Conservation (phyloP, 2,329 filamentous ascomycete genomes). For the Xylaria polymorpha region DNA sequence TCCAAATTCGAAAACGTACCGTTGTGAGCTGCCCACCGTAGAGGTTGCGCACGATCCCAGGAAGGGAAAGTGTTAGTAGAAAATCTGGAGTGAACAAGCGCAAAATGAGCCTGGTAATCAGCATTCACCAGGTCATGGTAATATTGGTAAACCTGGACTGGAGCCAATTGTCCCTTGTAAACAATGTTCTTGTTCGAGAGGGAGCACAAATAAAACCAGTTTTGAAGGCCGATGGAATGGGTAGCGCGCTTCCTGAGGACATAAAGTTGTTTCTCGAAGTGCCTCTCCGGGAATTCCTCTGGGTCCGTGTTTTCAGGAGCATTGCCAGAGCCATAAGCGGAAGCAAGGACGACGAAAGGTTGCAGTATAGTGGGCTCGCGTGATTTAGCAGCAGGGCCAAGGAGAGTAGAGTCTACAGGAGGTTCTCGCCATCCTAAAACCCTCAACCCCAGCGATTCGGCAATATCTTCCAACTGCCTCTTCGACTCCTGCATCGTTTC, state of each 20-base stretch:
- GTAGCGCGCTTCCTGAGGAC: slow-evolving; percentile 94
- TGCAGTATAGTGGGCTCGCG: slow-evolving; percentile 95
- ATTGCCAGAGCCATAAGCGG: slow-evolving; percentile 84
- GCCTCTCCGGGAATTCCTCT: slow-evolving; percentile 82
- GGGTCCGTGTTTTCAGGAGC: slow-evolving; percentile 82
- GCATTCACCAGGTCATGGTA: slow-evolving; percentile 97
- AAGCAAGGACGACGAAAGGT: slow-evolving; percentile 90
- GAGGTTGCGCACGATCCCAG: slow-evolving; percentile 95
- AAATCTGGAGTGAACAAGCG: slow-evolving; percentile 95
- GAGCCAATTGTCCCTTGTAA: slow-evolving; percentile 96
- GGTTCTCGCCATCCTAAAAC: slow-evolving; percentile 97
- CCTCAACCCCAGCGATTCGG: slow-evolving; percentile 85
- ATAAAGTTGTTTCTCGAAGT: slow-evolving; percentile 94
- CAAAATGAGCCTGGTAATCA: slow-evolving; percentile 97
- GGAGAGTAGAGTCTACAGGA: slow-evolving; percentile 89
- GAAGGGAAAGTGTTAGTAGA: slow-evolving; percentile 98
- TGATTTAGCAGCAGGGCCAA: slow-evolving; percentile 91
- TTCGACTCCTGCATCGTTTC: slow-evolving; percentile 91
- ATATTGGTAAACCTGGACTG: slow-evolving; percentile 96
- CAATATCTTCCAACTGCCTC: slow-evolving; percentile 92
- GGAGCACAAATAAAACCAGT: slow-evolving; percentile 99
- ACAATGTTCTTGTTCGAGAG: slow-evolving; percentile 98
- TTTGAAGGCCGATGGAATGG: slow-evolving; percentile 92
- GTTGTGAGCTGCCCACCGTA: slow-evolving; percentile 97
- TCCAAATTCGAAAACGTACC: slow-evolving; percentile 60